A percentile compares a stretch with the other conserved stretches of the same genome.
Evolutionary conservation across 2,329 filamentous ascomycete species (phyloP).

Genomic region (Didymella pinodella): DNA sequence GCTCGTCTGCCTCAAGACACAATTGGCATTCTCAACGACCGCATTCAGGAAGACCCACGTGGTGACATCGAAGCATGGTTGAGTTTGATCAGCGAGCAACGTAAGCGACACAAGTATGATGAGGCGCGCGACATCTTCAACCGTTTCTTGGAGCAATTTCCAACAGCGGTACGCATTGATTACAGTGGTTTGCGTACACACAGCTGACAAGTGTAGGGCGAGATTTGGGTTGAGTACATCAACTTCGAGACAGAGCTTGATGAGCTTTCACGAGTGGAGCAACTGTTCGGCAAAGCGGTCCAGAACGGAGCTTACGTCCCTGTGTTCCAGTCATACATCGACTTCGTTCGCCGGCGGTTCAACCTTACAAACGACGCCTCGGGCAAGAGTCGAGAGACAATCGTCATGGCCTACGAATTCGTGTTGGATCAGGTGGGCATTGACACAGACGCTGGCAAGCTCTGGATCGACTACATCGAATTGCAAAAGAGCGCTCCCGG

Average conservation of each 20-base stretch:
- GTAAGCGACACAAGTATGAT: constrained; percentile 80
- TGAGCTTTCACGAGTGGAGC: constrained; percentile 80
- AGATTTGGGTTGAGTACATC: constrained; percentile 88
- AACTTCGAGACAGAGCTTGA: constrained; percentile 89
- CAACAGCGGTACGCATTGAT: constrained; percentile 77
- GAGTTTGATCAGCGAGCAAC: constrained; percentile 83
- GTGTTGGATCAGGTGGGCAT: constrained; percentile 89
- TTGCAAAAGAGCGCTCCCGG: constrained; percentile 91
- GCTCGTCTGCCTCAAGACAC: constrained; percentile 74
- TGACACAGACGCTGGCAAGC: constrained; percentile 85
- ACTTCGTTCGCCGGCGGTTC: constrained; percentile 92
- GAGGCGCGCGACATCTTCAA: constrained; percentile 82
- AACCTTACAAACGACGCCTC: constrained; percentile 82
- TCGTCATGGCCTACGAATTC: constrained; percentile 90
- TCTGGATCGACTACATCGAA: constrained; percentile 95
- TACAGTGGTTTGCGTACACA: constrained; percentile 5
- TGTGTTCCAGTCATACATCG: constrained; percentile 91
- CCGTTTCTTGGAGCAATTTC: constrained; percentile 86
- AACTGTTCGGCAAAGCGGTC: constrained; percentile 82
- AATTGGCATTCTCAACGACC: constrained; percentile 83
- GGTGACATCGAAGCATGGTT: constrained; percentile 95
- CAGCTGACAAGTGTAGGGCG: constrained; percentile 72
- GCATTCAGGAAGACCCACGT: constrained; percentile 89
- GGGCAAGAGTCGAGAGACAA: constrained; percentile 77
- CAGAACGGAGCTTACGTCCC: constrained; percentile 81